A percentile compares a stretch with the other conserved stretches of the same genome.
Conservation (phyloP, 176 grass and related monocot genomes). For the Phoenix dactylifera region DNA sequence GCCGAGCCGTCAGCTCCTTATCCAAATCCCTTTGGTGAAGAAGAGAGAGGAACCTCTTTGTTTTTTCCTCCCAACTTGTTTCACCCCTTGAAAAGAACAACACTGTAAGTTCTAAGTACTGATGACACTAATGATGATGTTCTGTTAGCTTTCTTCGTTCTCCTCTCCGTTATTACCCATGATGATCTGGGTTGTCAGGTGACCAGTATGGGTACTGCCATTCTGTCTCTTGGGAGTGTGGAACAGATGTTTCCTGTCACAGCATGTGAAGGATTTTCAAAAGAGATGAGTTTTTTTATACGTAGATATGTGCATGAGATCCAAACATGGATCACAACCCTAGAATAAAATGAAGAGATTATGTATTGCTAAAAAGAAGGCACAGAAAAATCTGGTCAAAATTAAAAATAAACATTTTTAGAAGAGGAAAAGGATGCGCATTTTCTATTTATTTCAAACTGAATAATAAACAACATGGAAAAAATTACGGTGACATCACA, state of each 20-base stretch:
- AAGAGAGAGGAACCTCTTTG: not conserved
- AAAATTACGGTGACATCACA: too few relatives aligned
- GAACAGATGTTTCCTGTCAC: conserved; percentile 69
- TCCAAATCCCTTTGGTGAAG: too few relatives aligned
- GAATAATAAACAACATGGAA: too few relatives aligned
- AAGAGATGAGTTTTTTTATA: too few relatives aligned
- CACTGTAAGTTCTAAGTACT: conserved; percentile 27
- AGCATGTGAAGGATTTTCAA: too few relatives aligned
- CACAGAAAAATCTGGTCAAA: conserved; percentile 27
- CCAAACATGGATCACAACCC: too few relatives aligned
- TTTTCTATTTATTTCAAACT: too few relatives aligned
- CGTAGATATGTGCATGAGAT: too few relatives aligned
- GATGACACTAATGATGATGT: conserved; percentile 34
- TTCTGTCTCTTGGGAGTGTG: conserved; percentile 95
- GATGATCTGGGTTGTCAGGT: conserved; percentile 92
- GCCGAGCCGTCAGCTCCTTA: too few relatives aligned
- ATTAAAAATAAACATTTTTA: not conserved
- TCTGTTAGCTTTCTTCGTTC: conserved; percentile 34
- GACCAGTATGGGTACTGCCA: conserved; percentile 90
- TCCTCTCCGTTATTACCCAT: conserved; percentile 66
- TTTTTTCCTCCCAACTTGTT: conserved; percentile 22
- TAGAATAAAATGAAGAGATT: too few relatives aligned
- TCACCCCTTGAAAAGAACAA: conserved; percentile 45
- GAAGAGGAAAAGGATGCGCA: too few relatives aligned
- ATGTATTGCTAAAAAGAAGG: conserved; percentile 5